A percentile compares a stretch with the other conserved stretches of the same genome.
Evolutionary conservation across 2,329 filamentous ascomycete genomes (phyloP).

Genomic region (Xylaria sp.): DNA sequence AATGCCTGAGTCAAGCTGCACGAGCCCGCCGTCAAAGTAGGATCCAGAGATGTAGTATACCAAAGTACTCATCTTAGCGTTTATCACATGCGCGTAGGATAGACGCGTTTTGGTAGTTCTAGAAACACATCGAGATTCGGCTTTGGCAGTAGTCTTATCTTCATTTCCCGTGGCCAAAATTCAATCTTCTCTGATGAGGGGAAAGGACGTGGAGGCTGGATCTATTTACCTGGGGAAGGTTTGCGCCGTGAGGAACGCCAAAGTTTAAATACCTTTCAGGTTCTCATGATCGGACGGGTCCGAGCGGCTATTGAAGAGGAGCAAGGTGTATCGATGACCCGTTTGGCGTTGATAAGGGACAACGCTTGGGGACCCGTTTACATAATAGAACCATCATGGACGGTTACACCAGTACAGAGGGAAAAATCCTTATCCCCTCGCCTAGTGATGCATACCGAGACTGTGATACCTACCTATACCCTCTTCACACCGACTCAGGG

Average conservation of each 20-base stretch:
- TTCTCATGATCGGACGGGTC: neutral
- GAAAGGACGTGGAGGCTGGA: neutral
- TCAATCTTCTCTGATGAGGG: neutral
- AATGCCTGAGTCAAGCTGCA: neutral
- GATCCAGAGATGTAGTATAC: neutral
- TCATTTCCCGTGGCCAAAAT: neutral
- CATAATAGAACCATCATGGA: too few species aligned
- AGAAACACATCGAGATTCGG: neutral
- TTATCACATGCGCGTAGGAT: neutral
- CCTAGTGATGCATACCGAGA: too few species aligned
- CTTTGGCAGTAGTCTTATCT: neutral
- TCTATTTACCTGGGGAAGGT: neutral
- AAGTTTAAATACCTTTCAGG: neutral
- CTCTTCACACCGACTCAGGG: neutral
- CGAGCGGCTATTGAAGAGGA: conserved; percentile 1
- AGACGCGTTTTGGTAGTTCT: neutral
- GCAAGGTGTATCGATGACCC: neutral
- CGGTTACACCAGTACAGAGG: too few species aligned
- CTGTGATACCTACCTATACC: neutral
- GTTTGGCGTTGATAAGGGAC: neutral
- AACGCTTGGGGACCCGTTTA: too few species aligned
- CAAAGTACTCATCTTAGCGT: neutral
- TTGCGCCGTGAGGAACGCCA: neutral
- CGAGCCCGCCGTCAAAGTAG: neutral
- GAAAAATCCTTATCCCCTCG: too few species aligned